Base-by-base conservation (phyloP, 2,329 filamentous ascomycete species). In the Nemania sp. region DNA sequence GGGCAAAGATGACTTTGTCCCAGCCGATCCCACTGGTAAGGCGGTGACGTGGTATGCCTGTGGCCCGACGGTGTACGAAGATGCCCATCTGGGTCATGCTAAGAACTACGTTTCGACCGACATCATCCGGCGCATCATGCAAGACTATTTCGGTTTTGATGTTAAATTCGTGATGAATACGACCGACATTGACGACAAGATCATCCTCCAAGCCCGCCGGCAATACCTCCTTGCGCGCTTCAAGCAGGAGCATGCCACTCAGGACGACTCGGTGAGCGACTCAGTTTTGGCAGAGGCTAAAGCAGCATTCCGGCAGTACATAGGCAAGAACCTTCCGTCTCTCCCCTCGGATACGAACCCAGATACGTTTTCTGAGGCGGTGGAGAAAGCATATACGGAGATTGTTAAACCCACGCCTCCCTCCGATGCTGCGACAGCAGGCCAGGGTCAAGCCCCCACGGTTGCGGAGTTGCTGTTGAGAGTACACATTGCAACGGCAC, bases 101-200 rank as follows among this genome's bases (percentile, higher is more conserved):
- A 86, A 93, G 73, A 97, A 97, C 82, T 97, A 97, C 86, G 92
- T 97, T 69, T 92, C 90, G 60, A 95, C 92, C 55, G 94, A 97
- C 80, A 94, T 97, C 71, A 90, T 97, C 73, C 88, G 94, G 65
- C 89, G 93, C 74, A 93, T 97, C 73, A 82, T 97, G 80, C 84
- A 87, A 75, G 89, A 95, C 79, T 95, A 96, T 80, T 97, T 97
- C 79, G 88, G 89, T 68, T 96, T 92, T 79, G 83, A 93, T 47
- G 88, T 97, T 70, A 88, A 90, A 66, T 97, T 97, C 81, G 92
- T 97, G 72, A 95, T 97, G 91, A 97, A 97, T 81, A 93, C 96
- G 70, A 97, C 93, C n/a, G 94, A 94, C 75, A 87, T 95, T 47
- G 92, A 93, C 74, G 90, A 92, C 79, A 92, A 92, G 85, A 87